These are phyloP conservation scores for Hawksworthiomyces lignivorus DNA, from an alignment of 2,329 filamentous ascomycete species.

Conservation along the genomic window DNA sequence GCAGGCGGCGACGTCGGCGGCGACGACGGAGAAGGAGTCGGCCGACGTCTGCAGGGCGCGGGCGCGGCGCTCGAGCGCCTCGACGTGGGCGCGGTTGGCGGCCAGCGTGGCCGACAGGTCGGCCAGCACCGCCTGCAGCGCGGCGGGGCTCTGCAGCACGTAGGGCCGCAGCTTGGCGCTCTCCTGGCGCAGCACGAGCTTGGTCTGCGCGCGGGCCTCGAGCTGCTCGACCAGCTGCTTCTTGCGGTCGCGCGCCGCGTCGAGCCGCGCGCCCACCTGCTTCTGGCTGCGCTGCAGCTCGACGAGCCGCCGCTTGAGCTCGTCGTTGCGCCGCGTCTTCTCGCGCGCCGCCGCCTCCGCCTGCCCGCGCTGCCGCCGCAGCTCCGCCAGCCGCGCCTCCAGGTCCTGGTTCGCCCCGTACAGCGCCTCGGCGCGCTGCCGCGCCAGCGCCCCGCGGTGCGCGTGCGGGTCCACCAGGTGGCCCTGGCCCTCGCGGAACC, in stretches of 20 bases:
- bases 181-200: constrained; percentile 69
- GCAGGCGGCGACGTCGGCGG: constrained; percentile 77
- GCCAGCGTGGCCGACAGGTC: constrained; percentile 74
- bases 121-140: constrained; percentile 71
- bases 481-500: constrained; percentile 91
- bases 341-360: constrained; percentile 78
- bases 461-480: constrained; percentile 86
- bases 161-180: constrained; percentile 86
- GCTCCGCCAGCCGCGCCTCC: constrained; percentile 69
- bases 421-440: constrained; percentile 77
- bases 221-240: constrained; percentile 62
- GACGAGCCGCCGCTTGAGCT: constrained; percentile 72
- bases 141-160: constrained; percentile 77
- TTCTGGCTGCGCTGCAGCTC: constrained; percentile 79
- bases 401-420: constrained; percentile 83
- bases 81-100: constrained; percentile 76
- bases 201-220: constrained; percentile 63
- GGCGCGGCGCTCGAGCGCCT: constrained; percentile 77
- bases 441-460: constrained; percentile 81
- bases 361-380: constrained; percentile 69
- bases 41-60: constrained; percentile 84
- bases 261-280: constrained; percentile 71
- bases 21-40: constrained; percentile 80
- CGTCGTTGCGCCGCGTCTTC: constrained; percentile 78
- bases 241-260: constrained; percentile 77